phyloP scores from a whole-genome alignment of 306 rosid species.

The Malus orientalis region DNA sequence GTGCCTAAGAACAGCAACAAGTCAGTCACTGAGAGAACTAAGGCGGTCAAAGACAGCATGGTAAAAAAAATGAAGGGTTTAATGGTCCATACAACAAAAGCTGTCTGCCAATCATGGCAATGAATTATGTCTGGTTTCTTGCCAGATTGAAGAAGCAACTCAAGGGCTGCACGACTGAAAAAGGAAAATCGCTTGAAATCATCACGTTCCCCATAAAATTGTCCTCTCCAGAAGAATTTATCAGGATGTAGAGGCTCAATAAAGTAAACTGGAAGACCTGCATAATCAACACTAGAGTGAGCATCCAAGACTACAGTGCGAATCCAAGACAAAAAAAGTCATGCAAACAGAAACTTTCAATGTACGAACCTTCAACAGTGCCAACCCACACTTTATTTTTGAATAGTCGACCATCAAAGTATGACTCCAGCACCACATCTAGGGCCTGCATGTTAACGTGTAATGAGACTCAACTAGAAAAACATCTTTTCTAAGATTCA shows the following conservation, averaged over 20 bases:
- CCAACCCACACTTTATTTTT: conserved; percentile 93
- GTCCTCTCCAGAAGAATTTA: conserved; percentile 80
- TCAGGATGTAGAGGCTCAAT: conserved; percentile 93
- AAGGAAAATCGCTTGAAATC: conserved; percentile 88
- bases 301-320: conserved; percentile 20
- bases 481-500: neutral
- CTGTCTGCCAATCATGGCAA: conserved; percentile 99
- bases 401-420: conserved; percentile 71
- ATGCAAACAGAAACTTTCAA: conserved; percentile 13
- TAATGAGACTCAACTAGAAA: conserved; percentile 6
- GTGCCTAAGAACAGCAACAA: conserved; percentile 58
- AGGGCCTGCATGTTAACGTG: conserved; percentile 45
- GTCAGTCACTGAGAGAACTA: neutral
- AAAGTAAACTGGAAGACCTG: conserved; percentile 97
- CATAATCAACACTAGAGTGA: conserved; percentile 20
- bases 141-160: conserved; percentile 86
- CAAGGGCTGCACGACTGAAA: conserved; percentile 94
- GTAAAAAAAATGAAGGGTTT: conserved; percentile 1
- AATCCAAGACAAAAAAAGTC: conserved; percentile 6
- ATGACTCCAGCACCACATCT: conserved; percentile 65
- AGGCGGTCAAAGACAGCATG: conserved; percentile 8
- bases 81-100: conserved; percentile 69
- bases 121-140: conserved; percentile 96
- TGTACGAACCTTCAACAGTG: conserved; percentile 64
- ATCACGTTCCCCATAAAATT: conserved; percentile 73